phyloP scores from a whole-genome alignment of 2,329 filamentous ascomycete species.

The Pseudocercospora fuligena region DNA sequence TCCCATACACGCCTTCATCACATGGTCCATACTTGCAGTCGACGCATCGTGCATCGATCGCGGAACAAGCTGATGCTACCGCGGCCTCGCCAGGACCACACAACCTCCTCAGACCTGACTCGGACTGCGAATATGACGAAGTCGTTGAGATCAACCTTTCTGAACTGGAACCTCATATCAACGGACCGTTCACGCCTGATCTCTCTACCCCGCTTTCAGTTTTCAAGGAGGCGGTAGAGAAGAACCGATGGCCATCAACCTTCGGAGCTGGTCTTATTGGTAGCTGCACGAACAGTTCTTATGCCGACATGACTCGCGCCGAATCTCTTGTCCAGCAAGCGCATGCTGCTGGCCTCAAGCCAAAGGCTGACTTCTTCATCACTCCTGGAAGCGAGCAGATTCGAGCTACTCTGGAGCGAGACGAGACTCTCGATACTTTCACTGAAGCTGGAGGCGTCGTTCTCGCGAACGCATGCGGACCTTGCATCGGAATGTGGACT shows the following conservation, averaged over 20 bases:
- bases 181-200: constrained; percentile 89
- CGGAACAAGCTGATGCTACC: constrained; percentile 67
- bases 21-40: constrained; percentile 85
- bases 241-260: constrained; percentile 87
- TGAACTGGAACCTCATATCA: constrained; percentile 57
- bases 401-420: constrained; percentile 87
- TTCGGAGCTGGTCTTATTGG: constrained; percentile 94
- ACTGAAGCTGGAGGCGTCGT: constrained; percentile 84
- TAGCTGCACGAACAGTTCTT: constrained; percentile 98
- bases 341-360: constrained; percentile 83
- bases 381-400: constrained; percentile 98
- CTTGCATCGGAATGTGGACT: constrained; percentile 82
- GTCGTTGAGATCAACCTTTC: constrained; percentile 89
- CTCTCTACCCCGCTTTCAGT: constrained; percentile 88
- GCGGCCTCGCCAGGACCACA: constrained; percentile 61
- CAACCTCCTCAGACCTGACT: constrained; percentile 76
- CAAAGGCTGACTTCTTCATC: constrained; percentile 90
- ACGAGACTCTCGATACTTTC: constrained; percentile 85
- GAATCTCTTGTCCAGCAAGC: constrained; percentile 94
- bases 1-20: constrained; percentile 82
- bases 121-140: constrained; percentile 85
- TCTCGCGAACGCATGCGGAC: constrained; percentile 87
- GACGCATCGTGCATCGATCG: constrained; percentile 76
- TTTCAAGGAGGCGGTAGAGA: constrained; percentile 82
- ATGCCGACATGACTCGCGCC: constrained; percentile 96